Evolutionary conservation across 2,329 filamentous ascomycete species (phyloP).

Genomic region (Metarhizium humberi): DNA sequence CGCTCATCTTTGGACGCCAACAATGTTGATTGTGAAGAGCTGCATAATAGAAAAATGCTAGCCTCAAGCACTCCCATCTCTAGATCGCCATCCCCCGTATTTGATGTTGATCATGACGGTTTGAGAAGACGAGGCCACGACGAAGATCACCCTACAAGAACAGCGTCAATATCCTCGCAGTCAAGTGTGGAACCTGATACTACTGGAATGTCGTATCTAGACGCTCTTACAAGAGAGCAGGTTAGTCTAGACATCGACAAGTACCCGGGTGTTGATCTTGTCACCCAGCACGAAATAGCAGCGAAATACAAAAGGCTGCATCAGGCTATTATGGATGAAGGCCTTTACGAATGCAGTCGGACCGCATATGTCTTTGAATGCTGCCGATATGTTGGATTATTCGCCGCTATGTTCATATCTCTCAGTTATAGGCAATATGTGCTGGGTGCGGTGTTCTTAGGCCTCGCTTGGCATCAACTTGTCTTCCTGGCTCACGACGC

Average conservation of each 20-base stretch:
- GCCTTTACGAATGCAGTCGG: constrained; percentile 80
- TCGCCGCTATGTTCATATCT: constrained; percentile 50
- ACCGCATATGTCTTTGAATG: constrained; percentile 67
- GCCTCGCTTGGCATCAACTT: constrained; percentile 86
- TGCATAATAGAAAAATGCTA: constrained; percentile 11
- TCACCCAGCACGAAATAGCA: constrained; percentile 67
- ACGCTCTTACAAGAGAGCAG: constrained; percentile 61
- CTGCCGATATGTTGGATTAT: constrained; percentile 59
- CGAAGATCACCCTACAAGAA: not conserved
- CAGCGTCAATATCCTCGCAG: constrained; percentile 11
- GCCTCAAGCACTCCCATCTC: constrained; percentile 43
- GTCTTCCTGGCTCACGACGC: constrained; percentile 93
- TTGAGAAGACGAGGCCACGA: constrained; percentile 19
- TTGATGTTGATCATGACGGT: constrained; percentile 28
- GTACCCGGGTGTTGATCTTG: constrained; percentile 69
- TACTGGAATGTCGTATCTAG: constrained; percentile 52
- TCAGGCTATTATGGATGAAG: constrained; percentile 60
- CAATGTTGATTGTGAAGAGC: constrained; percentile 11
- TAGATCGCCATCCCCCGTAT: constrained; percentile 38
- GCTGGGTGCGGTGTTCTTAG: constrained; percentile 64
- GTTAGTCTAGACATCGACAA: constrained; percentile 66
- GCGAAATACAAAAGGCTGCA: constrained; percentile 74
- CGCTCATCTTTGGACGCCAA: constrained; percentile 33
- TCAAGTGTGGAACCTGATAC: constrained; percentile 49
- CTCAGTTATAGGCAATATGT: constrained; percentile 58